A percentile compares a stretch with the other conserved stretches of the same genome.
These are phyloP conservation scores for Vanrija humicola DNA, from an alignment of 1,284 basidiomycete species.

Conservation along the genomic window DNA sequence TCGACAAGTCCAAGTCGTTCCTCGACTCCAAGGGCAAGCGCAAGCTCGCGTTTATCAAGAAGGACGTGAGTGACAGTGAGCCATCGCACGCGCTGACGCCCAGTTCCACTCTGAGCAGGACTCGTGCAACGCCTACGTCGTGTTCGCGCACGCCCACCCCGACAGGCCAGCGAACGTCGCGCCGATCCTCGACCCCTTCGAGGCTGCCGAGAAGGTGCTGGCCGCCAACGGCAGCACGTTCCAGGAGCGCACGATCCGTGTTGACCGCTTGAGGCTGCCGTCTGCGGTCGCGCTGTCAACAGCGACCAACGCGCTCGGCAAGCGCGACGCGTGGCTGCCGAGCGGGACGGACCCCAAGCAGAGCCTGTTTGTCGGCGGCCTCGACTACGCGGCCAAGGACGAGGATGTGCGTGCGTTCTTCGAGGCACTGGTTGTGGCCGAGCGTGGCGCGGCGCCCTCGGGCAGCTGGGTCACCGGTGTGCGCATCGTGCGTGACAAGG, in stretches of 20 bases:
- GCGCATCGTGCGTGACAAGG: conserved; percentile 82
- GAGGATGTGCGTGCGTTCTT: conserved; percentile 85
- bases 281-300: conserved; percentile 32
- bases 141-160: conserved; percentile 69
- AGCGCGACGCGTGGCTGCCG: conserved; percentile 41
- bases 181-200: conserved; percentile 65
- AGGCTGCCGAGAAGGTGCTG: conserved; percentile 60
- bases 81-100: conserved; percentile 5
- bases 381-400: conserved; percentile 89
- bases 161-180: conserved; percentile 56
- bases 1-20: conserved; percentile 51
- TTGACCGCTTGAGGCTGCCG: conserved; percentile 61
- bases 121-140: conserved; percentile 77
- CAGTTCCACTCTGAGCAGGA: conserved; percentile 65
- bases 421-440: conserved; percentile 69
- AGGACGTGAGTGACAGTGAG: conserved; percentile 54
- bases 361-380: conserved; percentile 84
- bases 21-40: conserved; percentile 84
- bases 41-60: conserved; percentile 89
- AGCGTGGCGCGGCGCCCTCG: conserved; percentile 57
- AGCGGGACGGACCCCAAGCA: conserved; percentile 65
- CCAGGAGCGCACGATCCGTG: conserved; percentile 68
- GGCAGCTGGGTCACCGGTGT: conserved; percentile 73
- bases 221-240: conserved; percentile 70
- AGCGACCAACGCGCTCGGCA: conserved; percentile 37